A percentile compares a stretch with the other conserved stretches of the same genome.
These are phyloP conservation scores for Lablab purpureus DNA, from an alignment of 306 rosid species.

Conservation along the genomic window DNA sequence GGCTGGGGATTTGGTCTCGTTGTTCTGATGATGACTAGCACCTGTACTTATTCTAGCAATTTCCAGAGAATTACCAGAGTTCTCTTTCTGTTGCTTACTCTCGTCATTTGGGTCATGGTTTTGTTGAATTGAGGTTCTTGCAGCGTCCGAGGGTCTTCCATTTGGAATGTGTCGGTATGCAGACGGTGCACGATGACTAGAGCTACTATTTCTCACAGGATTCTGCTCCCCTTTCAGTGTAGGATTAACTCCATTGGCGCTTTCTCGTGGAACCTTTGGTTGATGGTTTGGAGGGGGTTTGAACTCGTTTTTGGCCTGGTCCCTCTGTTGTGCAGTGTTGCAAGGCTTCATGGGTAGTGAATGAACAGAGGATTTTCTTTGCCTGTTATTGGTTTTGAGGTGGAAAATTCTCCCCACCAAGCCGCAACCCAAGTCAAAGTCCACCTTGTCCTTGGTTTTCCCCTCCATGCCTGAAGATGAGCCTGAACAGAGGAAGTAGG, in stretches of 20 bases:
- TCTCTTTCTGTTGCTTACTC: constrained; percentile 45
- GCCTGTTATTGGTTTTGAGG: constrained; percentile 57
- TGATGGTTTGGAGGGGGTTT: constrained; percentile 39
- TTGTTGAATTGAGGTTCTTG: constrained; percentile 64
- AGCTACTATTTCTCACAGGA: constrained; percentile 46
- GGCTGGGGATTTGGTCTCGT: constrained; percentile 50
- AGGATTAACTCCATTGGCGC: not conserved
- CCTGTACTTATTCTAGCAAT: constrained; percentile 57
- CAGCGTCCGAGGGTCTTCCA: constrained; percentile 66
- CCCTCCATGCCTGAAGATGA: constrained; percentile 55
- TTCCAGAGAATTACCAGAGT: constrained; percentile 42
- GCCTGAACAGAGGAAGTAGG: not conserved
- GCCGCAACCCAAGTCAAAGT: constrained; percentile 63
- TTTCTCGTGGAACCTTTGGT: constrained; percentile 42
- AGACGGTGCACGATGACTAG: constrained; percentile 49
- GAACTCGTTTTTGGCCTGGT: constrained; percentile 38
- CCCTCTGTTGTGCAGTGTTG: constrained; percentile 44
- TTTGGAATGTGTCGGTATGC: constrained; percentile 48
- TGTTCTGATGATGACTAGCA: constrained; percentile 42
- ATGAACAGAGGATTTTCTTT: constrained; percentile 75
- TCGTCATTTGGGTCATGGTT: constrained; percentile 43
- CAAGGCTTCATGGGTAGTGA: constrained; percentile 64
- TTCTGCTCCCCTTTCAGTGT: constrained; percentile 45
- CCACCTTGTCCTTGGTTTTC: constrained; percentile 51
- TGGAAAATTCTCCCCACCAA: constrained; percentile 71